Evolutionary conservation across 805 yeast species (phyloP), one percentile per base, ranked within the genome.

Genomic region (Wickerhamomyces silvicola): DNA sequence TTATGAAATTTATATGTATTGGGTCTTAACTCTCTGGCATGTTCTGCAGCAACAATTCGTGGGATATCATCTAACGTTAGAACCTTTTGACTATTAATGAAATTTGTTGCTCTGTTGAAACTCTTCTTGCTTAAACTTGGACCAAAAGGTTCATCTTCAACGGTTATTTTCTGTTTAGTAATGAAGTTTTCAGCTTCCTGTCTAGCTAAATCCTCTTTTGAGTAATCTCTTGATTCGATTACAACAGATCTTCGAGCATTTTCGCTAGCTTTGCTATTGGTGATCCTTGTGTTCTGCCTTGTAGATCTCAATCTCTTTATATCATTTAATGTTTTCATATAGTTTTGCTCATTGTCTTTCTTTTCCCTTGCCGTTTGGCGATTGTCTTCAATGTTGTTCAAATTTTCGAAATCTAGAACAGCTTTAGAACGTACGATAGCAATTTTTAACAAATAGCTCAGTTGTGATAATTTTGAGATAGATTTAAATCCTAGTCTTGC

Each of bases 61-160:
- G 97, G 95, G 46, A 92, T 92, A 57, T 92, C 99, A 57, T 92
- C 97, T 46, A 92, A 69, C 0, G 97, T 90, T 32, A 92, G 70
- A 0, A 90, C 80, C 45, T 82, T 84, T 45, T 90, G 94, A 48
- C 77, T 82, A 47, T 80, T 75, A 33, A 87, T 69, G 30, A 84
- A 65, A 43, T 75, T 80, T 1, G 87, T 74, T 0, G 90, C 81
- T 12, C 81, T 69, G 46, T 75, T 80, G 28, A 81, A 62, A 39
- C 61, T 55, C 28, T 58, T 50, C 38, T 53, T 60, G 12, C 70
- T 70, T 32, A 76, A 75, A 2, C 86, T 71, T 0, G 88, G 78
- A 2, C 80, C 51, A 12, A 50, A 43, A 30, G 40, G 62, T 38
- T 42, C 66, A 39, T 44, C 60, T 38, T 50, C 56, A 30, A 48